Evolutionary conservation across 805 yeast species (phyloP).

Genomic region (Lipomyces yamadae): DNA sequence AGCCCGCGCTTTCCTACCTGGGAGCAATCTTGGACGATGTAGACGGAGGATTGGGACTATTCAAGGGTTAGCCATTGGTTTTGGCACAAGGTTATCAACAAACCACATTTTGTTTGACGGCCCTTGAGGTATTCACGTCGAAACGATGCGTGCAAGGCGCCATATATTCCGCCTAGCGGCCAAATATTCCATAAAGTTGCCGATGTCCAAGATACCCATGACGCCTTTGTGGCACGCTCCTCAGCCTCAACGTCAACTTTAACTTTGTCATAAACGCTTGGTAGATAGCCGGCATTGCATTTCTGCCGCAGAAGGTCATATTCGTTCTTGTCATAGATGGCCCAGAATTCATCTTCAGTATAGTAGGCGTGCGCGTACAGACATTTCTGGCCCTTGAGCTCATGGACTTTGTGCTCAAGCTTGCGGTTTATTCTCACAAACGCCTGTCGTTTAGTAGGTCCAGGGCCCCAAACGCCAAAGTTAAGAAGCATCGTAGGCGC

Average conservation of each 20-base stretch:
- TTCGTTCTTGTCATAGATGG: slow-evolving; percentile 5
- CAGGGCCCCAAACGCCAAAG: slow-evolving; percentile 13
- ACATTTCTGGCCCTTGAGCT: slow-evolving; percentile 11
- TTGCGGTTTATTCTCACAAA: not conserved
- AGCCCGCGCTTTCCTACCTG: too few relatives aligned
- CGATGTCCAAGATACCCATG: not conserved
- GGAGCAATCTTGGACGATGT: too few relatives aligned
- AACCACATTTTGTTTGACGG: not conserved
- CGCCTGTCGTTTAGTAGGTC: not conserved
- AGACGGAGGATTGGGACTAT: too few relatives aligned
- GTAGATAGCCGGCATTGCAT: slow-evolving; percentile 6
- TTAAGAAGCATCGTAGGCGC: slow-evolving; percentile 7
- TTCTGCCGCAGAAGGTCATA: slow-evolving; percentile 9
- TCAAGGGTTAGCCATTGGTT: too few relatives aligned
- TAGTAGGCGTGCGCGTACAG: slow-evolving; percentile 14
- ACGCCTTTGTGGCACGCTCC: not conserved
- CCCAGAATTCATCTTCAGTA: slow-evolving; percentile 9
- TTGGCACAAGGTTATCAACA: too few relatives aligned
- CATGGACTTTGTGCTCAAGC: slow-evolving; percentile 10
- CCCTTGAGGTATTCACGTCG: slow-evolving; percentile 10
- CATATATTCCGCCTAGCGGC: slow-evolving; percentile 10
- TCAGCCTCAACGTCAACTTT: slow-evolving; percentile 10
- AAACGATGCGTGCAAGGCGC: slow-evolving; percentile 1
- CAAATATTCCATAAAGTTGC: slow-evolving; percentile 5
- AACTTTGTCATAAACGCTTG: slow-evolving; percentile 8